Evolutionary conservation across 164 flowering plant genomes (phyloP).

Genomic region (Tetracentron sinense): DNA sequence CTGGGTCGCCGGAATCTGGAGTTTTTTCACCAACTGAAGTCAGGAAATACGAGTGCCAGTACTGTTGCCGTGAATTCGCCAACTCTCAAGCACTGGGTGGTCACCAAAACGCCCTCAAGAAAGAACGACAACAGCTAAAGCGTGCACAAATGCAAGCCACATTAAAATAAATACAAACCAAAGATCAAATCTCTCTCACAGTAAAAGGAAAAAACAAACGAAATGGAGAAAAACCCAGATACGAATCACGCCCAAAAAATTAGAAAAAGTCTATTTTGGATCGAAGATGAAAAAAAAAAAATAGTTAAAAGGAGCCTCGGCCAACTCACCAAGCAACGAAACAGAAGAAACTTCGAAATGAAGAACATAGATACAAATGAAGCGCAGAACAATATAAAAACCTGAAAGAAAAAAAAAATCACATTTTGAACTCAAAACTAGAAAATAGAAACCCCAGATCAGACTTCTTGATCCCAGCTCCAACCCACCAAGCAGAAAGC

Average conservation of each 20-base stretch:
- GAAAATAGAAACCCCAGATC: not conserved
- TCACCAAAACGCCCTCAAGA: no score
- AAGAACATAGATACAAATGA: slow-evolving; percentile 7
- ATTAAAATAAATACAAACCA: slow-evolving; percentile 1
- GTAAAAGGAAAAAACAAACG: not conserved
- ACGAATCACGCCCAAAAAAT: not conserved
- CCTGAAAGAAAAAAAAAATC: not conserved
- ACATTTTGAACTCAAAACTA: not conserved
- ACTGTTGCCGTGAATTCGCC: no score
- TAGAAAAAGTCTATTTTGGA: not conserved
- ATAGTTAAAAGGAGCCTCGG: not conserved
- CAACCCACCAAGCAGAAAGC: no score
- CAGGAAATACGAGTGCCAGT: no score
- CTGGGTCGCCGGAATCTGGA: no score
- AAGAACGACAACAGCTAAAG: no score
- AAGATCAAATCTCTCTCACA: not conserved
- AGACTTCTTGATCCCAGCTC: slow-evolving; percentile 9
- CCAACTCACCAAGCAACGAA: not conserved
- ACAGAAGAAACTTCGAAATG: not conserved
- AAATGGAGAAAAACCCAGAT: slow-evolving; percentile 4
- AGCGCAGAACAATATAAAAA: not conserved
- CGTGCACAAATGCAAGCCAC: no score
- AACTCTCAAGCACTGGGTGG: no score
- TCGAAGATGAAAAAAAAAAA: not conserved
- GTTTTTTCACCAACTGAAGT: no score